These are phyloP conservation scores for Rhododendron simsii DNA, from an alignment of 148 eudicot genomes.

Conservation along the genomic window DNA sequence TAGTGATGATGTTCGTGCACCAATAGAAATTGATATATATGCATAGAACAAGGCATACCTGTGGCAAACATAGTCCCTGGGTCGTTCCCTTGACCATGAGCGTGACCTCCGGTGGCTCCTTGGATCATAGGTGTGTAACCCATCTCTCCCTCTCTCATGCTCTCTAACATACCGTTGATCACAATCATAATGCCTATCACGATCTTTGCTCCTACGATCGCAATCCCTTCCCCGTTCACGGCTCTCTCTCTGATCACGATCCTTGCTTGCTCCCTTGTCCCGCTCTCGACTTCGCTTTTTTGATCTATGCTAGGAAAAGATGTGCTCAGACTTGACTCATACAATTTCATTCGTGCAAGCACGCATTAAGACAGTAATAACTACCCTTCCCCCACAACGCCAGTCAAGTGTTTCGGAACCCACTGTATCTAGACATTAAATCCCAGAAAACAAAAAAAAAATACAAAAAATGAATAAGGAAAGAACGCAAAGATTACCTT, in stretches of 20 bases:
- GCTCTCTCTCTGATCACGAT: constrained; percentile 55
- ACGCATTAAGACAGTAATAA: background rate
- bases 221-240: constrained; percentile 55
- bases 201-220: constrained; percentile 70
- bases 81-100: constrained; percentile 70
- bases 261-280: constrained; percentile 25
- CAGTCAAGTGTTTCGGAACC: background rate
- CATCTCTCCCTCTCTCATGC: constrained; percentile 32
- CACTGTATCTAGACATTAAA: background rate
- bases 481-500: constrained; percentile 35
- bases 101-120: constrained; percentile 81
- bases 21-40: background rate
- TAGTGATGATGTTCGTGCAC: background rate
- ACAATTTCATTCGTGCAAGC: background rate
- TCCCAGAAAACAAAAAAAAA: background rate
- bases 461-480: background rate
- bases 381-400: background rate
- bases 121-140: constrained; percentile 62
- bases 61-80: constrained; percentile 74
- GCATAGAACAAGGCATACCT: constrained; percentile 34
- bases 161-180: constrained; percentile 55
- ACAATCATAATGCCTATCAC: constrained; percentile 56
- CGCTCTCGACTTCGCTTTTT: constrained; percentile 47
- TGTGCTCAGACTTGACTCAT: background rate
- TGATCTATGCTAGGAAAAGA: constrained; percentile 39